phyloP scores from a whole-genome alignment of 1,284 basidiomycete genomes.

The Melanopsichium pennsylvanicum region DNA sequence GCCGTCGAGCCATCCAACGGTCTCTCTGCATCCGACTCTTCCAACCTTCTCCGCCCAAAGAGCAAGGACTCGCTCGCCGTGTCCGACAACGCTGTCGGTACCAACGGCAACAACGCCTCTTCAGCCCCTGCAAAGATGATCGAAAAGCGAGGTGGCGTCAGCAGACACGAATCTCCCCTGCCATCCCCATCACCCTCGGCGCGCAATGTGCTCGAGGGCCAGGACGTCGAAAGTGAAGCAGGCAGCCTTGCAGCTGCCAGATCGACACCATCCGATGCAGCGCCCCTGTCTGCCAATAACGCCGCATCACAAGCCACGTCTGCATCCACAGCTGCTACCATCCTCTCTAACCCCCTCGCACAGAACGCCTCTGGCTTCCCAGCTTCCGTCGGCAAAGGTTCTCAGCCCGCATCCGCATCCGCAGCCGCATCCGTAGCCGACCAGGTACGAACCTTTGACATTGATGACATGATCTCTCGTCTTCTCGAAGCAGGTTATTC shows the following conservation, averaged over 20 bases:
- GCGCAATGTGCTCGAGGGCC: slow-evolving; percentile 39
- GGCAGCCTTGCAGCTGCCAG: slow-evolving; percentile 31
- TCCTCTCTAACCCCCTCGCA: slow-evolving; percentile 49
- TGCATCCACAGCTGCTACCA: slow-evolving; percentile 30
- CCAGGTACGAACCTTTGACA: slow-evolving; percentile 74
- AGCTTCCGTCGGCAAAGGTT: slow-evolving; percentile 30
- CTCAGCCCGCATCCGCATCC: slow-evolving; percentile 31
- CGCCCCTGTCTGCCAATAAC: slow-evolving; percentile 19
- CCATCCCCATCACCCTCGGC: slow-evolving; percentile 56
- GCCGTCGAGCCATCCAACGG: slow-evolving; percentile 23
- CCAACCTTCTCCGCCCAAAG: slow-evolving; percentile 30
- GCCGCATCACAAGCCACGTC: slow-evolving; percentile 26
- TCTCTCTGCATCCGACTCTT: slow-evolving; percentile 39
- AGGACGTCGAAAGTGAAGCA: slow-evolving; percentile 24
- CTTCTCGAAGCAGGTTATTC: slow-evolving; percentile 96
- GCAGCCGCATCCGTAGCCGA: slow-evolving; percentile 46
- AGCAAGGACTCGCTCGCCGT: slow-evolving; percentile 34
- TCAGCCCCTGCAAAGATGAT: slow-evolving; percentile 49
- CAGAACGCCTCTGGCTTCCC: slow-evolving; percentile 22
- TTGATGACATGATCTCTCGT: slow-evolving; percentile 98
- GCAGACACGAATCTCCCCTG: slow-evolving; percentile 57
- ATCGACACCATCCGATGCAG: slow-evolving; percentile 17
- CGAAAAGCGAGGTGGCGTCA: slow-evolving; percentile 58
- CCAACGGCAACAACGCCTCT: slow-evolving; percentile 14
- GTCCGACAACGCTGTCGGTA: slow-evolving; percentile 17